Evolutionary conservation across 345 rosid species (phyloP).

Genomic region (Erodium maritimum): DNA sequence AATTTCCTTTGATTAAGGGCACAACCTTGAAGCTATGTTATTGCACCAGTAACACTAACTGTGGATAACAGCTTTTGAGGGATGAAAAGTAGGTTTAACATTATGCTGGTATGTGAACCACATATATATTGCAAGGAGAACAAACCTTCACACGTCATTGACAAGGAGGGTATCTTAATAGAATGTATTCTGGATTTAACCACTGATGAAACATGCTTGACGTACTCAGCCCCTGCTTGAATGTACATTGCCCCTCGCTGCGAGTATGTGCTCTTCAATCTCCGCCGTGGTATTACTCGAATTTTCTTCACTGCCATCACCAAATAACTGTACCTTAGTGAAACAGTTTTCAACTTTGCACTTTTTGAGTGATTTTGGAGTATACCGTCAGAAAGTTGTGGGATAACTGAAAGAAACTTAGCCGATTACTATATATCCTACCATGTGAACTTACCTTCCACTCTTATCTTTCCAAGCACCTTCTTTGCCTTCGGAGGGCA

Average conservation of each 20-base stretch:
- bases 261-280: conserved; percentile 59
- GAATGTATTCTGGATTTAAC: conserved; percentile 75
- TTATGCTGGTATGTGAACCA: neutral
- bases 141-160: conserved; percentile 65
- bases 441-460: conserved; percentile 53
- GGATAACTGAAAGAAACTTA: neutral
- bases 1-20: too few relatives aligned
- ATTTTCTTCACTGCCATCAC: conserved; percentile 55
- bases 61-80: neutral
- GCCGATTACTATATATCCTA: neutral
- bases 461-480: conserved; percentile 65
- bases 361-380: neutral
- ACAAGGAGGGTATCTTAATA: conserved; percentile 52
- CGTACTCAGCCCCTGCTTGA: conserved; percentile 72
- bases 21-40: too few relatives aligned
- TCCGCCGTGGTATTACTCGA: conserved; percentile 61
- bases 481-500: conserved; percentile 41
- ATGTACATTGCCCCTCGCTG: conserved; percentile 54
- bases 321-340: conserved; percentile 9
- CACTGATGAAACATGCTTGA: conserved; percentile 62
- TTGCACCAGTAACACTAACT: too few relatives aligned
- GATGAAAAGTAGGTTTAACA: neutral
- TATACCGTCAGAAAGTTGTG: neutral
- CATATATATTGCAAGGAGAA: conserved; percentile 3
- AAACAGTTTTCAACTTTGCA: neutral